phyloP scores from a whole-genome alignment of 192 early-diverging fungal species.

The Haplosporangium gracile region DNA sequence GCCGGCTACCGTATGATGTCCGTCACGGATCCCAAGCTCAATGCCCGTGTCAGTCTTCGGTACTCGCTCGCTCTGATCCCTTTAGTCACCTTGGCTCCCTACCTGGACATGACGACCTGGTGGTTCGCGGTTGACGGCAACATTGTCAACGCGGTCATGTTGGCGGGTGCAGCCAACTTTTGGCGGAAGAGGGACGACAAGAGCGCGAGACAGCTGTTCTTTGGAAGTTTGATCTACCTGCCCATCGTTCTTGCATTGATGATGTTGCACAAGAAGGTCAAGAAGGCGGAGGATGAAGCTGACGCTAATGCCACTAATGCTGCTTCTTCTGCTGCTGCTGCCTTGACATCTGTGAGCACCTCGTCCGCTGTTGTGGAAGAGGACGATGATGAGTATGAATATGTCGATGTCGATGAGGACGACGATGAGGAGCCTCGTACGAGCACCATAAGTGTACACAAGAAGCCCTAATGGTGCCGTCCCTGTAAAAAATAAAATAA shows the following conservation, averaged over 20 bases:
- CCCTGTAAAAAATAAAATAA: not conserved
- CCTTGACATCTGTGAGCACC: not conserved
- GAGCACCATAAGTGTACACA: not conserved
- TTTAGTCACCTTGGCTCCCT: constrained; percentile 67
- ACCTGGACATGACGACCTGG: constrained; percentile 81
- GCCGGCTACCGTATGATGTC: constrained; percentile 98
- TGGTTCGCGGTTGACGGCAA: constrained; percentile 85
- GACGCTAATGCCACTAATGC: not conserved
- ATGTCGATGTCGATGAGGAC: constrained; percentile 52
- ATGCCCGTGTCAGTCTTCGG: constrained; percentile 88
- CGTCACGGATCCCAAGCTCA: constrained; percentile 88
- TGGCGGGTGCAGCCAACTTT: constrained; percentile 79
- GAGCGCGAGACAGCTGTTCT: constrained; percentile 90
- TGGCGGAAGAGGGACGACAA: constrained; percentile 85
- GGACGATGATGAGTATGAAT: constrained; percentile 55
- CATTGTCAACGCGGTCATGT: constrained; percentile 82
- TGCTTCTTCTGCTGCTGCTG: not conserved
- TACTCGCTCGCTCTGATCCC: constrained; percentile 85
- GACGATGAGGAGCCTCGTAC: constrained; percentile 20
- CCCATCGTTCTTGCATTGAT: constrained; percentile 88
- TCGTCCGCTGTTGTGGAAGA: constrained; percentile 16
- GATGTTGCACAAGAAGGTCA: constrained; percentile 87
- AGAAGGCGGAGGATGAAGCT: constrained; percentile 17
- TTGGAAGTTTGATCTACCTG: constrained; percentile 90
- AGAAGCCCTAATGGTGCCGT: not conserved